phyloP scores from a whole-genome alignment of 1,284 basidiomycete species.

The Heterobasidion annosum region DNA sequence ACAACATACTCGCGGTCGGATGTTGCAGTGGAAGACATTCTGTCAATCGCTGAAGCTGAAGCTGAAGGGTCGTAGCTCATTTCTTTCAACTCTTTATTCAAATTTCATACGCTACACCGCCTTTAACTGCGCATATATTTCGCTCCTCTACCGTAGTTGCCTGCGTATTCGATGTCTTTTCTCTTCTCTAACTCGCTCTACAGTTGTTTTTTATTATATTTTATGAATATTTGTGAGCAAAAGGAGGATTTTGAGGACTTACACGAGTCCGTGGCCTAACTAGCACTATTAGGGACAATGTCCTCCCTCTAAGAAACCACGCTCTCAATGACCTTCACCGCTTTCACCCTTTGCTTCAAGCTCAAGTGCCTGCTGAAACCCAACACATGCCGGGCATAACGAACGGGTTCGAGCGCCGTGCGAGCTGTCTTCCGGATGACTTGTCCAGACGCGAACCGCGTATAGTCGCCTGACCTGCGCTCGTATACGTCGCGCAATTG shows the following conservation, averaged over 20 bases:
- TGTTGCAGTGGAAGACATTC: conserved; percentile 3
- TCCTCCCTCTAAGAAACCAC: conserved; percentile 1
- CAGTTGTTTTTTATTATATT: conserved; percentile 3
- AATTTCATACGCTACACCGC: background rate
- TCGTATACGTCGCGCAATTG: conserved; percentile 18
- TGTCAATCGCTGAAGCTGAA: background rate
- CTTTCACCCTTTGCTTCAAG: conserved; percentile 17
- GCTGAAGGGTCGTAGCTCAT: background rate
- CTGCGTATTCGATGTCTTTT: background rate
- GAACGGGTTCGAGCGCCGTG: conserved; percentile 25
- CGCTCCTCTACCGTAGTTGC: background rate
- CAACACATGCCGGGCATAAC: conserved; percentile 31
- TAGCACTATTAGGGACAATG: background rate
- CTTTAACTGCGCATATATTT: background rate
- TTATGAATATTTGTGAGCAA: conserved; percentile 11
- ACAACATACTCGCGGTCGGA: conserved; percentile 6
- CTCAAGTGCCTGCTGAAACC: conserved; percentile 32
- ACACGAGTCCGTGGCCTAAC: no score
- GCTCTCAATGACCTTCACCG: conserved; percentile 13
- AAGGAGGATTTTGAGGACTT: background rate
- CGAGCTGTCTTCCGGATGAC: conserved; percentile 3
- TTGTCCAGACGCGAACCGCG: conserved; percentile 25
- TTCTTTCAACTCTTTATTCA: background rate
- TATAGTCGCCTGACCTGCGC: conserved; percentile 40
- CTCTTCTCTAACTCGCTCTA: background rate